Base-by-base conservation (phyloP, 331 rosid species). In the Phaseolus coccineus region DNA sequence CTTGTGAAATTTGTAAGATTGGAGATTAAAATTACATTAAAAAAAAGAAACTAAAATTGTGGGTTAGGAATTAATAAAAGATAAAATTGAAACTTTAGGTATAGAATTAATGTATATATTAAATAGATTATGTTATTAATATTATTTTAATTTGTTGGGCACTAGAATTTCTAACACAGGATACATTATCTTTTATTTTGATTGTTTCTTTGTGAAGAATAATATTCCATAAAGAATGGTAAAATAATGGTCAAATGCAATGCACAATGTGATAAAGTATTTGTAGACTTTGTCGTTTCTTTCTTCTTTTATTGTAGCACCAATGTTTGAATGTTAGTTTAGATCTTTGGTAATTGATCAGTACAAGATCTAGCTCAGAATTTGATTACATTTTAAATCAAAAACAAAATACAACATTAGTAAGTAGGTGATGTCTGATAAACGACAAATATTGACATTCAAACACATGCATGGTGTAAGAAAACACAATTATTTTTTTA, bases 331-430 rank as follows among this genome's bases (percentile, higher is more conserved):
- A 55, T 31, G 6, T 28, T 57, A 13, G 16, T 52, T 53, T 24
- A 42, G 46, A 77, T 77, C 30, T 15, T 52, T 14, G n/a, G 19
- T 19, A 65, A 27, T n/a, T 52, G 42, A 35, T 4, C 53, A 79
- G 22, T 4, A 27, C 50, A 62, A 37, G 40, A 73, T 83, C 77
- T 77, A 47, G 13, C 73, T 74, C 73, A 74, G 31, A 74, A 46
- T 62, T 69, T 75, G 64, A 75, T 79, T 44, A 33, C 12, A 42
- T 52, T 59, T 13, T 1, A 68, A 28, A 59, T 68, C 7, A 37
- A 68, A 19, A 81, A 76, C 57, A 67, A 81, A 81, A 47, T 27
- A 40, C n/a, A 47, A 13, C 25, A 37, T 31, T 61, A 27, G 55
- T 59, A 22, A 35, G 71, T 68, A 31, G 80, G 30, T 63, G 33